Percentiles rank a stretch among this genome's conserved stretches.
These are phyloP conservation scores for Solanum sitiens DNA, from an alignment of 257 asterid genomes.

Conservation along the genomic window DNA sequence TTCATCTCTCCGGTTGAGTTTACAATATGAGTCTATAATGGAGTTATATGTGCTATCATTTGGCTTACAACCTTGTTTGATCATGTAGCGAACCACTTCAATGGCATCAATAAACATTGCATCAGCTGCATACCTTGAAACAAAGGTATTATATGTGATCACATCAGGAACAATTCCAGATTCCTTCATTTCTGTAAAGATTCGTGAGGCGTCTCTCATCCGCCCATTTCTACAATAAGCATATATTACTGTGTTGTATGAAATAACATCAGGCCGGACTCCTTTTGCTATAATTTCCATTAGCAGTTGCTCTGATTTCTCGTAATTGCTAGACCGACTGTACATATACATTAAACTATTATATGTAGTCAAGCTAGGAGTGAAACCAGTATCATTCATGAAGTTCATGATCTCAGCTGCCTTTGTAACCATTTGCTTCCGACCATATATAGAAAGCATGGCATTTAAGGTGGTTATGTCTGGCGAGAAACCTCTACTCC, in stretches of 20 bases:
- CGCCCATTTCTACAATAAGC: conserved; percentile 74
- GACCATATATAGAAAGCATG: conserved; percentile 78
- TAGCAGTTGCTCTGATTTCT: conserved; percentile 60
- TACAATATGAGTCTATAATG: conserved; percentile 65
- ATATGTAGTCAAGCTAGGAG: conserved; percentile 71
- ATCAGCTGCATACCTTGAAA: conserved; percentile 57
- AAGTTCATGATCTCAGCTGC: conserved; percentile 52
- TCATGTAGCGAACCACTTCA: conserved; percentile 73
- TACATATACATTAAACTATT: conserved; percentile 85
- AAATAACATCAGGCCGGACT: conserved; percentile 61
- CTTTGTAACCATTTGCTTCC: conserved; percentile 59
- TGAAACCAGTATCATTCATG: conserved; percentile 53
- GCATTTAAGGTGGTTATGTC: conserved; percentile 68
- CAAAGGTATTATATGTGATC: conserved; percentile 74
- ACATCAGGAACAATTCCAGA: conserved; percentile 62
- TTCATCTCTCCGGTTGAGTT: conserved; percentile 59
- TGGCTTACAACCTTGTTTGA: conserved; percentile 74
- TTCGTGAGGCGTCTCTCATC: conserved; percentile 76
- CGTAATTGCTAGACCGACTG: conserved; percentile 58
- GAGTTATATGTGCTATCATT: conserved; percentile 75
- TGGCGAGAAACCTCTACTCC: conserved; percentile 42
- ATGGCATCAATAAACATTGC: conserved; percentile 81
- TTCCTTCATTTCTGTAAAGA: conserved; percentile 55
- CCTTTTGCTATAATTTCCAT: conserved; percentile 51
- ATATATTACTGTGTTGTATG: conserved; percentile 75